Base-by-base conservation (phyloP, 2,329 filamentous ascomycete genomes). In the Aspergillus texensis region DNA sequence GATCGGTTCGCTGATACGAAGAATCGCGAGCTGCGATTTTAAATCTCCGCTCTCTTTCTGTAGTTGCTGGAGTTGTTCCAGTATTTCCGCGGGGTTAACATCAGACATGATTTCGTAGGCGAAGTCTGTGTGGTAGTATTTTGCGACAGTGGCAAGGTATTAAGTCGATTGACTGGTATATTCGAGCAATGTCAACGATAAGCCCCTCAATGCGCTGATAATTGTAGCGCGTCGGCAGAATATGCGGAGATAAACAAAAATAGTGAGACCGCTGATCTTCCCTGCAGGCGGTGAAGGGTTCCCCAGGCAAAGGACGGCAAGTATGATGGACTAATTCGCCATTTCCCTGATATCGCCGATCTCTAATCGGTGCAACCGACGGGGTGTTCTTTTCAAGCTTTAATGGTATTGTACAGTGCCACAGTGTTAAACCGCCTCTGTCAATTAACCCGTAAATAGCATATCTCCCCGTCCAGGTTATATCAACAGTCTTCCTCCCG, bases 1-100 rank as follows among this genome's bases (percentile, higher is more conserved):
- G 57, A 94, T 88, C 39, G 91, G 89, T 72, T 93, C 91, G 74
- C 89, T 91, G 71, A 95, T 88, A 69, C 87, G 88, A 69, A 94
- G 83, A 70, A 96, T 92, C 59, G 89, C 89, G 65, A 95, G 84
- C 36, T 71, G 70, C 11, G 70, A 69, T 53, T 77, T 74, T 19
- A 76, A 56, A 67, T 90, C 85, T 58, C 88, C 84, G 61, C 84
- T 67, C 9, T 76, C 69, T 43, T 70, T 41, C 36, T 74, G 67
- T 8, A 78, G 64, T 21, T 70, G 65, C 57, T 88, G 84, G 2
- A 91, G 81, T 55, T 85, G 79, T 26, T 69, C 62, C 24, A 74
- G 68, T 11, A 70, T 69, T 65, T 75, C 68, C 1, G 70, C 60
- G 56, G 70, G 65, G 30, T 62, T 55, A 28, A 52, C 26, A 6